Evolutionary conservation across 495 filamentous ascomycete genomes (phyloP).

Genomic region (Penicillium waksmanii): DNA sequence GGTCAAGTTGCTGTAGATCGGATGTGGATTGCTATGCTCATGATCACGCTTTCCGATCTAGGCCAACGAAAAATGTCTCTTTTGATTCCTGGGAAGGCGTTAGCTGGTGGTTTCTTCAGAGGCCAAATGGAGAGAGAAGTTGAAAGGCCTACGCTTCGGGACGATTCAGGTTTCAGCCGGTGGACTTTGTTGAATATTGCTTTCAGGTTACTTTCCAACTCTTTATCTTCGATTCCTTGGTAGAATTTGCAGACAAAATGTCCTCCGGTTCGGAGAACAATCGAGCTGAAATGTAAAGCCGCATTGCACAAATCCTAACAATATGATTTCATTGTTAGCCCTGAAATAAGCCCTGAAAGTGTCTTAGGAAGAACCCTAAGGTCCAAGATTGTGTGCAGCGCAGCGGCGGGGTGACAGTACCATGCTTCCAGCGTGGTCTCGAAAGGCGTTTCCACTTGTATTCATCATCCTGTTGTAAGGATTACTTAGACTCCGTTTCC

Average conservation of each 20-base stretch:
- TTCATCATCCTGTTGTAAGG: conserved; percentile 99
- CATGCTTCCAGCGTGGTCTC: conserved; percentile 95
- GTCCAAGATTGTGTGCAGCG: too few relatives aligned
- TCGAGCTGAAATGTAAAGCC: conserved; percentile 79
- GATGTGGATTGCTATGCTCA: background rate
- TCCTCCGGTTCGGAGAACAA: conserved; percentile 79
- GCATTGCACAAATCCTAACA: conserved; percentile 87
- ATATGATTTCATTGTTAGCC: background rate
- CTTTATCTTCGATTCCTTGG: conserved; percentile 82
- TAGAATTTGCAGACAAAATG: conserved; percentile 99
- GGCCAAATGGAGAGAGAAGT: too few relatives aligned
- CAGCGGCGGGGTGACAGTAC: conserved; percentile 45
- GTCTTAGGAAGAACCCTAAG: background rate
- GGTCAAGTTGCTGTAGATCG: background rate
- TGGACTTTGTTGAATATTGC: conserved; percentile 77
- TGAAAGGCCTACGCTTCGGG: conserved; percentile 67
- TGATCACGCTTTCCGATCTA: conserved; percentile 51
- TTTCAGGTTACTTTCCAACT: conserved; percentile 70
- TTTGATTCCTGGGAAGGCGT: conserved; percentile 72
- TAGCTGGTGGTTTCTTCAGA: background rate
- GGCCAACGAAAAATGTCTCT: conserved; percentile 83
- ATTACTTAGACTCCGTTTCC: conserved; percentile 85
- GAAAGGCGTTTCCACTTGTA: conserved; percentile 82
- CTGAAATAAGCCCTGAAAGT: background rate
- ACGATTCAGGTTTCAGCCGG: conserved; percentile 87